Conservation (phyloP, 2,329 filamentous ascomycete species). For the Ophiostoma sp. region DNA sequence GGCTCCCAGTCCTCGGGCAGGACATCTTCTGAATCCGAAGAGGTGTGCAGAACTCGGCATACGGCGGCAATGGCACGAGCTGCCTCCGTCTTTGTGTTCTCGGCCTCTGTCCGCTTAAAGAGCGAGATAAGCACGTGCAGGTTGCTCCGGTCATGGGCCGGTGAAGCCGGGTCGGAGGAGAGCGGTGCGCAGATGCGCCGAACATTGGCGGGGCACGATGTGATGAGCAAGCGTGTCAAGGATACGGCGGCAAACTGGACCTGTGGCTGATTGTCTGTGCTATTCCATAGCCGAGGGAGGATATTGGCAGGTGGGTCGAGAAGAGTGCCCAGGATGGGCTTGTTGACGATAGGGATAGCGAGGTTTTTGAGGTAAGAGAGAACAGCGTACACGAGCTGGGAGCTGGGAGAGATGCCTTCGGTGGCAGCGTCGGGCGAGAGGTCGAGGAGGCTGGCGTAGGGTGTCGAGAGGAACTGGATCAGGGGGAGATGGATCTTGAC, state of each 20-base stretch:
- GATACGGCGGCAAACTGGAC: constrained; percentile 62
- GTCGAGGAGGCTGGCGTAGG: constrained; percentile 36
- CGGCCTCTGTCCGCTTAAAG: constrained; percentile 48
- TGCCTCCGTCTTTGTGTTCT: constrained; percentile 61
- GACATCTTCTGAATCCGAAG: constrained; percentile 26
- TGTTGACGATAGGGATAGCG: constrained; percentile 59
- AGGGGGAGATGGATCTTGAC: constrained; percentile 49
- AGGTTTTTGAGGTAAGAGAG: constrained; percentile 66
- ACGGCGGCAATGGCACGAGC: constrained; percentile 54
- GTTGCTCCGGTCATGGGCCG: constrained; percentile 38
- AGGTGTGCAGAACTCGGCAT: constrained; percentile 56
- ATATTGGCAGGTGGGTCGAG: constrained; percentile 42
- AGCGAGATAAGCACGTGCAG: constrained; percentile 44
- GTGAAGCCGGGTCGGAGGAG: constrained; percentile 40
- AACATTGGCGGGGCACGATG: constrained; percentile 55
- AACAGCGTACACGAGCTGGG: constrained; percentile 56
- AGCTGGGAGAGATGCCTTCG: constrained; percentile 26
- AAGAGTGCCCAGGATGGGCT: constrained; percentile 50
- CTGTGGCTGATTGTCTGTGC: constrained; percentile 52
- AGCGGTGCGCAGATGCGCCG: constrained; percentile 48
- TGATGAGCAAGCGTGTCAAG: constrained; percentile 57
- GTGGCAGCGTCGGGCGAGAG: constrained; percentile 37
- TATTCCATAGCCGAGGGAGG: constrained; percentile 56
- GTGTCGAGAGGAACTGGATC: constrained; percentile 46
- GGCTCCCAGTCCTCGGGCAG: constrained; percentile 41